Evolutionary conservation across 257 asterid genomes (phyloP), one percentile per base, ranked within the genome.

Genomic region (Cruciata laevipes): DNA sequence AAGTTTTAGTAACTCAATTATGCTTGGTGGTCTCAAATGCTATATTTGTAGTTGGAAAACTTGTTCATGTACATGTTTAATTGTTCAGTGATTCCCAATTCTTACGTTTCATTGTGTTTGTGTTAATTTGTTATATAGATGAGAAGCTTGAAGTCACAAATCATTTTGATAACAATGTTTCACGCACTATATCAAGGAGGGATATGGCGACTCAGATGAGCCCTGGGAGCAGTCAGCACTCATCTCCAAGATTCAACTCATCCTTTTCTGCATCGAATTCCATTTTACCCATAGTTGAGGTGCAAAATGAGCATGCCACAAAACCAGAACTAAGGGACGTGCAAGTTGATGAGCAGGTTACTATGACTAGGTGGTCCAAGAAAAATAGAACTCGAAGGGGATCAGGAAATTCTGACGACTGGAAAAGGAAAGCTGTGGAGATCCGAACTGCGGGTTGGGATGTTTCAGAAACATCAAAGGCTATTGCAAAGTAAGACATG

Each of bases 131-230:
- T 13, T 10, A 23, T 47, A 31, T 23, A 84, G 95, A 77, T 65
- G 85, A 74, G 70, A 86, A 77, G 67, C 77, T 69, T 24, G 79
- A 86, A n/a, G 79, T 35, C 20, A 10, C 31, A 7, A 51, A 44
- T 52, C 57, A 64, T 40, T 61, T 67, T 3, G 61, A 17, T 57
- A 17, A 66, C 38, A 67, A 53, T 42, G 56, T 71, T 27, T 71
- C 76, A 23, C 73, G 47, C 44, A 69, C 71, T 0, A 73, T 68
- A 35, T 76, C 80, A 25, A 85, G 97, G 75, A 81, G 96, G 78
- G 99, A 94, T 75, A 89, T 94, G 96, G 97, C 96, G 2, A 89
- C 99, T 61, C 98, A 89, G 78, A 94, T 94, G 97, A 94, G 98
- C 73, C 99, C 99, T 0, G 87, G 82, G 77, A 83, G 83, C 71